Evolutionary conservation across 108 stramenopile genomes (phyloP), one percentile per base, ranked within the genome.

Genomic region (Epipyxis sp.): DNA sequence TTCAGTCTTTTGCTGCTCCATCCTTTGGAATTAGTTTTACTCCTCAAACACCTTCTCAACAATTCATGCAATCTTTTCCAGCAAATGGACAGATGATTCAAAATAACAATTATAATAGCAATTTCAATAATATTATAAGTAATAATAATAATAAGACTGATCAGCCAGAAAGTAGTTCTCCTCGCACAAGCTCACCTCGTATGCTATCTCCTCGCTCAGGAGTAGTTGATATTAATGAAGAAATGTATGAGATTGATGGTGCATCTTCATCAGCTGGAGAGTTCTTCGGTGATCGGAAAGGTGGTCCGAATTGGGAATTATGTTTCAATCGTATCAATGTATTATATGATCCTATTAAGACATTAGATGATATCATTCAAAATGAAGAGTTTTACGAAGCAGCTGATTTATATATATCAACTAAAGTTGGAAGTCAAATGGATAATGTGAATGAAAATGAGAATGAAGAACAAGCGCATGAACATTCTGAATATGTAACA

Each of bases 301-400:
- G 13, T 32, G 61, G 61, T 13, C 25, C 25, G 3, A 65, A 65
- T 37, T 65, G 61, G 61, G 61, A 65, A 10, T 65, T 65, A 37
- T 29, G 34, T 37, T 65, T 65, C 6, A 32, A 32, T 32, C 61
- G 61, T 65, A 10, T 65, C 3, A 32, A 16, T 6, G 34, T 32
- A 32, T 65, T 65, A 37, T 16, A 65, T 37, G 35, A 65, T 37
- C 10, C 34, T 6, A 29, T 32, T 37, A 3, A 65, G 25, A 65
- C 61, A 13, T 6, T 65, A 10, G 61, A 65, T 10, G 20, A 6
- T 37, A 65, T 65, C 34, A 10, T 65, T 6, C 10, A 10, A 29
- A 32, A 65, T 65, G 61, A 35, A 10, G 61, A 65, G 20, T 32
- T 65, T 10, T 65, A 13, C 25, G 61, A 65, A 65, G 25, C 61